Percentiles rank a stretch among this genome's conserved stretches.
phyloP scores from a whole-genome alignment of 2,329 filamentous ascomycete genomes.

The Calcarisporium arbuscula region DNA sequence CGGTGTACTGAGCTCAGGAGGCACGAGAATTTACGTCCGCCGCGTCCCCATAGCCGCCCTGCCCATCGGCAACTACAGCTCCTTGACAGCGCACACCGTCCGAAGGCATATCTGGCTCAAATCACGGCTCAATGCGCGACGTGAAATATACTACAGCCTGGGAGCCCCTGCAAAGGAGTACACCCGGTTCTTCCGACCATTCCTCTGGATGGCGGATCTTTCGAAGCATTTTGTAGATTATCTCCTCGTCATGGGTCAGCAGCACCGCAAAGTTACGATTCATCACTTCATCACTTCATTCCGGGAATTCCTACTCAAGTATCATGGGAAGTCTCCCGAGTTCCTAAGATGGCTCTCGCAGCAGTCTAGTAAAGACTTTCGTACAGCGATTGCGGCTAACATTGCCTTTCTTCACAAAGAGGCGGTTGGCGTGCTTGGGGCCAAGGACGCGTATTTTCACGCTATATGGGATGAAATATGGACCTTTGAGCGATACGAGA shows the following conservation, averaged over 20 bases:
- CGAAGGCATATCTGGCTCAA: constrained; percentile 57
- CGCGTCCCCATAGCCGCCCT: constrained; percentile 49
- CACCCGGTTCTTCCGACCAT: constrained; percentile 51
- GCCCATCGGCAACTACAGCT: constrained; percentile 61
- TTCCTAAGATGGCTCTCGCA: constrained; percentile 51
- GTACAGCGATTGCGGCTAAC: constrained; percentile 53
- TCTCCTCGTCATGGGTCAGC: constrained; percentile 31
- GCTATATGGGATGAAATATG: constrained; percentile 49
- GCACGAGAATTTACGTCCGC: constrained; percentile 42
- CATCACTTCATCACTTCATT: constrained; percentile 54
- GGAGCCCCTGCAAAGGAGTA: constrained; percentile 53
- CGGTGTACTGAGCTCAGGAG: constrained; percentile 46
- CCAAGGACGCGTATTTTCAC: constrained; percentile 26
- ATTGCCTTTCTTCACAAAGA: constrained; percentile 62
- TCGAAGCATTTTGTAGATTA: constrained; percentile 69
- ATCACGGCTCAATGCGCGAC: constrained; percentile 29
- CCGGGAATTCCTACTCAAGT: constrained; percentile 42
- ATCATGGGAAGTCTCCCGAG: constrained; percentile 32
- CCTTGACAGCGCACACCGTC: constrained; percentile 36
- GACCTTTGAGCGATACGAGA: constrained; percentile 26
- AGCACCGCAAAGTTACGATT: constrained; percentile 37
- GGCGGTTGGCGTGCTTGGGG: constrained; percentile 40
- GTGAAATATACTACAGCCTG: constrained; percentile 58
- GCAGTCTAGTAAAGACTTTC: constrained; percentile 52
- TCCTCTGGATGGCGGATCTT: constrained; percentile 65